A percentile compares a stretch with the other conserved stretches of the same genome.
Conservation (phyloP, 306 rosid species). For the Trifolium repens region DNA sequence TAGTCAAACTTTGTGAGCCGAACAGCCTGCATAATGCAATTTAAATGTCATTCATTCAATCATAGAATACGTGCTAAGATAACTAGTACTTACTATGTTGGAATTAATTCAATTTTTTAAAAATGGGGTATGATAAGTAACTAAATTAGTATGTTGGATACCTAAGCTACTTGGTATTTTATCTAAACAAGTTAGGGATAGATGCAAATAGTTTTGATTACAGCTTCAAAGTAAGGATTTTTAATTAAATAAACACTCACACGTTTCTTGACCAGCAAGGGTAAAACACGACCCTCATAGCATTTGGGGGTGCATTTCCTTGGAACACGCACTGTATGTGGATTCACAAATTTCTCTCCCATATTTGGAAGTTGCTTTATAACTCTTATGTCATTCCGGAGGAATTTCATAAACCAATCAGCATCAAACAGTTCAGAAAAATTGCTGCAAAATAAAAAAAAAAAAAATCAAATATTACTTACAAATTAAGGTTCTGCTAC, state of each 20-base stretch:
- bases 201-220: neutral
- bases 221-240: slow-evolving; percentile 8
- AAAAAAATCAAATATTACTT: slow-evolving; percentile 11
- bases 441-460: slow-evolving; percentile 60
- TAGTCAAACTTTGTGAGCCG: slow-evolving; percentile 89
- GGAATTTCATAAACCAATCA: slow-evolving; percentile 77
- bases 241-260: slow-evolving; percentile 53
- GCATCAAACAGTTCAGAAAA: slow-evolving; percentile 79
- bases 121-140: no score
- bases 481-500: slow-evolving; percentile 38
- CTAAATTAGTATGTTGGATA: neutral
- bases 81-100: neutral
- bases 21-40: slow-evolving; percentile 62
- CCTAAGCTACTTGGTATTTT: neutral
- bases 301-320: slow-evolving; percentile 80
- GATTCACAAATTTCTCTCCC: slow-evolving; percentile 50
- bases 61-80: neutral
- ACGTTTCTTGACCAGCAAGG: slow-evolving; percentile 65
- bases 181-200: neutral
- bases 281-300: slow-evolving; percentile 70
- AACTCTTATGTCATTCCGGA: slow-evolving; percentile 68
- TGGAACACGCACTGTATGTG: slow-evolving; percentile 76
- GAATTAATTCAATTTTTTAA: neutral
- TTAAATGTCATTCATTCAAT: slow-evolving; percentile 33
- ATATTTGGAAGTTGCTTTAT: slow-evolving; percentile 65